Evolutionary conservation across 768 basidiomycete genomes (phyloP).

Genomic region (Tulasnella sp.): DNA sequence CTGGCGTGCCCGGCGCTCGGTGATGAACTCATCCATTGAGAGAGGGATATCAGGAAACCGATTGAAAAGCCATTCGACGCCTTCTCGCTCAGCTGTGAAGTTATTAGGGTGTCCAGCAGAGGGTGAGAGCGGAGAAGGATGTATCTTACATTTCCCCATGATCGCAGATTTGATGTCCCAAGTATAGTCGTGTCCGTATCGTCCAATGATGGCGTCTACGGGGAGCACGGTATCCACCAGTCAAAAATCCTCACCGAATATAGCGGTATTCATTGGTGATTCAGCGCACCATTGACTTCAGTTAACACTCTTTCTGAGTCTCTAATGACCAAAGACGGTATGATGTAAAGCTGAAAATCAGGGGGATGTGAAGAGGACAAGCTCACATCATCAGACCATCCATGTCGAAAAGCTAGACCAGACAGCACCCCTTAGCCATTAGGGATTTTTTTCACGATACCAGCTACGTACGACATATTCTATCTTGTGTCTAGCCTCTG

Average conservation of each 20-base stretch:
- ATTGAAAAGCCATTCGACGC: constrained; percentile 65
- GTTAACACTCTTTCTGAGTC: background rate
- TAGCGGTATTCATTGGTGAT: too few relatives aligned
- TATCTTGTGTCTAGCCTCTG: too few relatives aligned
- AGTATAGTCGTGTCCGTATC: constrained; percentile 72
- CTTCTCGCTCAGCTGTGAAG: constrained; percentile 49
- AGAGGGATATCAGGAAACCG: constrained; percentile 72
- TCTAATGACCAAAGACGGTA: background rate
- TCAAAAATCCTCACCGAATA: too few relatives aligned
- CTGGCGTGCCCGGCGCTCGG: too few relatives aligned
- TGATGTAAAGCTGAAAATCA: too few relatives aligned
- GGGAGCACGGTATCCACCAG: background rate
- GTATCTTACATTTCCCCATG: constrained; percentile 72
- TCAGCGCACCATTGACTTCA: background rate
- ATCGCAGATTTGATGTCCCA: constrained; percentile 87
- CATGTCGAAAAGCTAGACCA: too few relatives aligned
- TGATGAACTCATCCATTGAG: constrained; percentile 57
- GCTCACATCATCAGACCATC: constrained; percentile 49
- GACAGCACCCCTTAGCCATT: too few relatives aligned
- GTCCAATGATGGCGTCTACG: constrained; percentile 67
- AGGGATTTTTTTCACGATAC: too few relatives aligned
- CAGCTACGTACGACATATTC: too few relatives aligned
- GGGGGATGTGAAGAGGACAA: too few relatives aligned
- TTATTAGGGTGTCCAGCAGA: background rate
- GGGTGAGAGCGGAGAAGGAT: constrained; percentile 22